Base-by-base conservation (phyloP, 2,329 filamentous ascomycete species). In the Xylariaceae sp. region DNA sequence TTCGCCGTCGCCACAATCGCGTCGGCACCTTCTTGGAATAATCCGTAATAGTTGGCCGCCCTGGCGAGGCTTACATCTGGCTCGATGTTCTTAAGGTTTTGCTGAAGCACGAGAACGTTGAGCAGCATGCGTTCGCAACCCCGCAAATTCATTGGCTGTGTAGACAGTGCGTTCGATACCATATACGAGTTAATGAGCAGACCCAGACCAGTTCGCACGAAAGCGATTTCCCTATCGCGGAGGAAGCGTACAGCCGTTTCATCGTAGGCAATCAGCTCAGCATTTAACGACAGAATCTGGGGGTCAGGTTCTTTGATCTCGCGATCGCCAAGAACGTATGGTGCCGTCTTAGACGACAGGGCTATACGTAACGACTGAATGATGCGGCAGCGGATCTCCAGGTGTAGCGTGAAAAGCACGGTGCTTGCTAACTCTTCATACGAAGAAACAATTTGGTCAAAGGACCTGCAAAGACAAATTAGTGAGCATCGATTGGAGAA, bases 41-140 rank as follows among this genome's bases (percentile, higher is more conserved):
- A 70, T 18, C 80, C 78, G 65, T 85, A 92, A 72, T 87, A 92
- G 54, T 81, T 78, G 18, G 82, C 79, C 1, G 86, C 81, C 34
- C 81, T 75, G 3, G 77, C 76, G 26, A 92, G 75, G 53, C 81
- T 78, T 2, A 88, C 85, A 8, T 80, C 80, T 1, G 81, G 77
- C 70, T 94, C 90, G 49, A 99, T 86, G 61, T 95, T 95, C 75
- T 96, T 96, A 51, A 99, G 82, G 65, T 96, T 96, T 69, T 99
- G 94, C 72, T 97, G 92, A 48, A 99, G 76, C 39, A 99, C 94
- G 21, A 96, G 80, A 46, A 96, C 90, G 69, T 99, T 96, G 65
- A 97, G 83, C 69, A 91, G 87, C 83, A 99, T 91, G 36, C 91
- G 83, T n/a, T 85, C 84, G 55, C 86, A 89, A 40, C 94, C 94